Conservation (phyloP, 176 grass and related monocot species). For the Oropetium thomaeum region DNA sequence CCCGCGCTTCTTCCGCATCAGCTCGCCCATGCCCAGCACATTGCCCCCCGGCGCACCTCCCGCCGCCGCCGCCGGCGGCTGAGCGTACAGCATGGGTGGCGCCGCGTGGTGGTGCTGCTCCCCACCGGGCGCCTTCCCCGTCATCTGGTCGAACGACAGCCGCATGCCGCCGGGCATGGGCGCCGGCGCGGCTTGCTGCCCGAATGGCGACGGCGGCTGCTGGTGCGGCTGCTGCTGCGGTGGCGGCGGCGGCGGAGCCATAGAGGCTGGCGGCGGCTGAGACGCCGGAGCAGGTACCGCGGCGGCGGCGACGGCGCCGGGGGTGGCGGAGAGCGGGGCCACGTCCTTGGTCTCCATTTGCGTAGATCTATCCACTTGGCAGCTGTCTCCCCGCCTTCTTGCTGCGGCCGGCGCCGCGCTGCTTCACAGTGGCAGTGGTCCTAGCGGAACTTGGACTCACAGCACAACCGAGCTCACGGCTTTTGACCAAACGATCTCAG, state of each 20-base stretch:
- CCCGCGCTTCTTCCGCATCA: slow-evolving; percentile 84
- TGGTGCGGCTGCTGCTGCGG: background rate
- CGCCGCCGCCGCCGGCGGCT: slow-evolving; percentile 6
- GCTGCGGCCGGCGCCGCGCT: background rate
- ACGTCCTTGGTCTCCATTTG: slow-evolving; percentile 61
- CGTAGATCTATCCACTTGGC: slow-evolving; percentile 35
- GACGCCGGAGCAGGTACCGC: background rate
- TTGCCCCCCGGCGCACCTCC: slow-evolving; percentile 6
- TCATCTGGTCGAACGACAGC: slow-evolving; percentile 59
- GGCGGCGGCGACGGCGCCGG: background rate
- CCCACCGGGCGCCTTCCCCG: slow-evolving; percentile 30
- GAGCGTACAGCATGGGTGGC: slow-evolving; percentile 42
- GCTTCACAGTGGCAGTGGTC: slow-evolving; percentile 21
- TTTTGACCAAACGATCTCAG: slow-evolving; percentile 33
- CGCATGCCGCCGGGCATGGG: slow-evolving; percentile 42
- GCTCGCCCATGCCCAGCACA: slow-evolving; percentile 61
- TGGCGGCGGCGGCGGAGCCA: slow-evolving; percentile 8
- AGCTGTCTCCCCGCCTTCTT: background rate
- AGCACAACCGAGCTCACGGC: background rate
- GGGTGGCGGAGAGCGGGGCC: slow-evolving; percentile 33
- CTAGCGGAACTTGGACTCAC: slow-evolving; percentile 26
- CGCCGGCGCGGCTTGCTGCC: background rate
- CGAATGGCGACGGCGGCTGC: slow-evolving; percentile 7
- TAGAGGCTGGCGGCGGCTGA: slow-evolving; percentile 15
- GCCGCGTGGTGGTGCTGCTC: slow-evolving; percentile 21